phyloP scores from a whole-genome alignment of 2,329 filamentous ascomycete species.

The Didymella arachidicola region DNA sequence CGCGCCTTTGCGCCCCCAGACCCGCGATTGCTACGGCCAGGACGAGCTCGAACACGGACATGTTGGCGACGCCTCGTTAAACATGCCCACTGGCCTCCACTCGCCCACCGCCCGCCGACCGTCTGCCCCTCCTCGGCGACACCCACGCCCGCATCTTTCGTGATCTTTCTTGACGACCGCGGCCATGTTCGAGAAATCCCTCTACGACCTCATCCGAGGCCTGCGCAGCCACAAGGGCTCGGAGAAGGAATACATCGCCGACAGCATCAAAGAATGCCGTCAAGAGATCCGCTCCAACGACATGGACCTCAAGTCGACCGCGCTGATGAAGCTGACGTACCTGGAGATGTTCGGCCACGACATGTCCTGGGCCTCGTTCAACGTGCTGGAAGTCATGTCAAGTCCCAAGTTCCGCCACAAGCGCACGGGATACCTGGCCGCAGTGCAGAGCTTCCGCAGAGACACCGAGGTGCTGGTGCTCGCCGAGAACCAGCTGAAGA shows the following conservation, averaged over 20 bases:
- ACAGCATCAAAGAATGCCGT: slow-evolving; percentile 93
- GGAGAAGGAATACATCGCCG: slow-evolving; percentile 94
- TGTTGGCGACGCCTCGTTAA: slow-evolving; percentile 29
- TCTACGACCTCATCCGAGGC: slow-evolving; percentile 98
- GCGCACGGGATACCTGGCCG: slow-evolving; percentile 90
- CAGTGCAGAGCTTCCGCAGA: slow-evolving; percentile 92
- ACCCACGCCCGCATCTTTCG: slow-evolving; percentile 3
- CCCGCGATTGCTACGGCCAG: neutral
- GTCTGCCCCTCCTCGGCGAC: slow-evolving; percentile 13
- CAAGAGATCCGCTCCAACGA: slow-evolving; percentile 91
- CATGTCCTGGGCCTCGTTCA: slow-evolving; percentile 99
- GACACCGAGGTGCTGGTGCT: slow-evolving; percentile 98
- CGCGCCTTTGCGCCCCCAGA: slow-evolving; percentile 7
- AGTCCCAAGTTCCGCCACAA: slow-evolving; percentile 95
- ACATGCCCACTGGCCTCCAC: slow-evolving; percentile 43
- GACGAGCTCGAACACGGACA: slow-evolving; percentile 8
- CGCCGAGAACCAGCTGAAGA: slow-evolving; percentile 95
- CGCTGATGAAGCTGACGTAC: slow-evolving; percentile 93
- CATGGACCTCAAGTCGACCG: slow-evolving; percentile 97
- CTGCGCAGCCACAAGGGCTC: slow-evolving; percentile 94
- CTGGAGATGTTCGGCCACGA: slow-evolving; percentile 99
- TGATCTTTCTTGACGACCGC: too few species aligned
- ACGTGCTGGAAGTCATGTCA: slow-evolving; percentile 99
- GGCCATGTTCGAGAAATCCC: slow-evolving; percentile 96
- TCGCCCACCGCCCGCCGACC: slow-evolving; percentile 27